These are phyloP conservation scores for Pseudofabraea citricarpa DNA, from an alignment of 2,329 filamentous ascomycete genomes.

Conservation along the genomic window DNA sequence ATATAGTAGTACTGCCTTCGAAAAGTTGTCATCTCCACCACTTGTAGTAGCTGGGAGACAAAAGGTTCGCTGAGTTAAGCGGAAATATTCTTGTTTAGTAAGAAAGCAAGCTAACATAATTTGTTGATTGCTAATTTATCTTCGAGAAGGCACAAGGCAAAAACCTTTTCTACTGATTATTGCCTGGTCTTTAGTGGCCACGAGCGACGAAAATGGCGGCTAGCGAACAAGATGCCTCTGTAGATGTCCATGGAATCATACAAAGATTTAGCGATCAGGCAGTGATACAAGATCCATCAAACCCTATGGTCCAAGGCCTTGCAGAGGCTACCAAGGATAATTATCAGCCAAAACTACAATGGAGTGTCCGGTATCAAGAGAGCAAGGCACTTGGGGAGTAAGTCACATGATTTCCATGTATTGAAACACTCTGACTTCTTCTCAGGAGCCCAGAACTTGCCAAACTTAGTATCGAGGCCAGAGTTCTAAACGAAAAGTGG, in stretches of 20 bases:
- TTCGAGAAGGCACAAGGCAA: no score
- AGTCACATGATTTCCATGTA: not conserved
- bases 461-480: not conserved
- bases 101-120: no score
- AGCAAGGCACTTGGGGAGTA: constrained; percentile 1
- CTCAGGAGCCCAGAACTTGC: not conserved
- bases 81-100: no score
- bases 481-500: constrained; percentile 1
- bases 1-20: no score
- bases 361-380: constrained; percentile 1
- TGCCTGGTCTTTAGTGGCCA: no score
- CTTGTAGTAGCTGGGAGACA: no score
- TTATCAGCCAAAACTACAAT: not conserved
- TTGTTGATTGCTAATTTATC: no score
- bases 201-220: no score
- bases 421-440: no score
- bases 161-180: no score
- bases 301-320: not conserved
- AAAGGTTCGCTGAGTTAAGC: no score
- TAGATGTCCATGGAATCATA: not conserved
- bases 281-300: not conserved
- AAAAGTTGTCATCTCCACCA: no score
- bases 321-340: not conserved
- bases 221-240: not conserved
- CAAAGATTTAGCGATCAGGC: not conserved